Percentiles rank a stretch among this genome's conserved stretches.
phyloP scores from a whole-genome alignment of 2,329 filamentous ascomycete genomes.

The Aspergillus hortae region DNA sequence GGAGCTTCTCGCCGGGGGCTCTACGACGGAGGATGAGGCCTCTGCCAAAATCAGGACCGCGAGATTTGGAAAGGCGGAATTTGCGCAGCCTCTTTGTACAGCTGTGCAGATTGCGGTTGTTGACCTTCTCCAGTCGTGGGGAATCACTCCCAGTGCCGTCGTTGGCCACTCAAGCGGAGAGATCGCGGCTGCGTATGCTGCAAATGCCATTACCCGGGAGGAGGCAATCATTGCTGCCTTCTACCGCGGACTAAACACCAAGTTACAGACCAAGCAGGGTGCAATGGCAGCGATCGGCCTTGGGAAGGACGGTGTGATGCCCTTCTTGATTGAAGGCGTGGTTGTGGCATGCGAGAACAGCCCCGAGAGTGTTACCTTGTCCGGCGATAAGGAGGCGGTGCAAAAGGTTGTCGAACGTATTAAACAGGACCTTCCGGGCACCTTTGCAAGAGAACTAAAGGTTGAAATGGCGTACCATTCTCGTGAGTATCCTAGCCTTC shows the following conservation, averaged over 20 bases:
- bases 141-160: not conserved
- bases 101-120: constrained; percentile 33
- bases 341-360: constrained; percentile 26
- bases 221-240: constrained; percentile 21
- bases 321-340: constrained; percentile 14
- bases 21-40: not conserved
- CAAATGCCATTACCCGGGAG: constrained; percentile 16
- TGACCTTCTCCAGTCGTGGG: constrained; percentile 23
- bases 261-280: not conserved
- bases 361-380: constrained; percentile 22
- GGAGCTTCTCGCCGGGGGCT: not conserved
- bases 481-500: not conserved
- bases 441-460: constrained; percentile 5
- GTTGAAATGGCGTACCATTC: constrained; percentile 21
- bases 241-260: constrained; percentile 15
- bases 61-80: constrained; percentile 20
- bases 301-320: constrained; percentile 2
- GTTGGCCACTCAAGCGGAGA: constrained; percentile 15
- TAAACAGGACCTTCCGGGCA: constrained; percentile 6
- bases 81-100: constrained; percentile 30
- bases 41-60: not conserved
- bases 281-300: constrained; percentile 25
- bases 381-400: constrained; percentile 12
- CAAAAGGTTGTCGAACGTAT: constrained; percentile 6
- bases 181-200: constrained; percentile 35